Conservation (phyloP, 1,284 basidiomycete species). For the Cryptococcus wingfieldii region DNA sequence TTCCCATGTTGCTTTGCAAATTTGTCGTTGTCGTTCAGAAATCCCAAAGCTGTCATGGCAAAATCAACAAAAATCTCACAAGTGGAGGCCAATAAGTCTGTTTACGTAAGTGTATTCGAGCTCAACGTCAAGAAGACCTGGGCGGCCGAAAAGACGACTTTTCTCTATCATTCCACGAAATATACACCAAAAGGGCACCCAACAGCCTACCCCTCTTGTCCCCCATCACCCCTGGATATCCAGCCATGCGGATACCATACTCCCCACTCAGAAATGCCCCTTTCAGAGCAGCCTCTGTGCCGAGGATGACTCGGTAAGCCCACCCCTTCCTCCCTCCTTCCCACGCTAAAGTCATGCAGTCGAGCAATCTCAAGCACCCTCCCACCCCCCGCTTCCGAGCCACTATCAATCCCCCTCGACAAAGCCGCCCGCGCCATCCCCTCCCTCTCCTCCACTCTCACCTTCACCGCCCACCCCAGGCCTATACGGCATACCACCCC, state of each 20-base stretch:
- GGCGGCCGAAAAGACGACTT: constrained; percentile 3
- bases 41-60: background rate
- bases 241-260: background rate
- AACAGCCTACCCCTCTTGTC: background rate
- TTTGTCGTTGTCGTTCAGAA: background rate
- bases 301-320: background rate
- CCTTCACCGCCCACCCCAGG: too few species aligned
- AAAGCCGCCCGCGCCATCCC: too few species aligned
- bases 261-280: background rate
- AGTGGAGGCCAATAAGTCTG: background rate
- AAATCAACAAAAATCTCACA: background rate
- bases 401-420: too few species aligned
- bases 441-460: too few species aligned
- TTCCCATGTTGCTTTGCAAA: constrained; percentile 8
- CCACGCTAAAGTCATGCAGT: too few species aligned
- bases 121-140: background rate
- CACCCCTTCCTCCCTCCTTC: too few species aligned
- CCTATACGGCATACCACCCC: too few species aligned
- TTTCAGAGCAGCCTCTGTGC: background rate
- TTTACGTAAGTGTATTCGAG: background rate
- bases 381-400: too few species aligned
- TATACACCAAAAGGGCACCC: background rate
- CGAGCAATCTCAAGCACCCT: too few species aligned
- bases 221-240: background rate
- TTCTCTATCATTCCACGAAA: background rate